phyloP scores from a whole-genome alignment of 2,329 filamentous ascomycete genomes.

The Fusarium fracticaudum region DNA sequence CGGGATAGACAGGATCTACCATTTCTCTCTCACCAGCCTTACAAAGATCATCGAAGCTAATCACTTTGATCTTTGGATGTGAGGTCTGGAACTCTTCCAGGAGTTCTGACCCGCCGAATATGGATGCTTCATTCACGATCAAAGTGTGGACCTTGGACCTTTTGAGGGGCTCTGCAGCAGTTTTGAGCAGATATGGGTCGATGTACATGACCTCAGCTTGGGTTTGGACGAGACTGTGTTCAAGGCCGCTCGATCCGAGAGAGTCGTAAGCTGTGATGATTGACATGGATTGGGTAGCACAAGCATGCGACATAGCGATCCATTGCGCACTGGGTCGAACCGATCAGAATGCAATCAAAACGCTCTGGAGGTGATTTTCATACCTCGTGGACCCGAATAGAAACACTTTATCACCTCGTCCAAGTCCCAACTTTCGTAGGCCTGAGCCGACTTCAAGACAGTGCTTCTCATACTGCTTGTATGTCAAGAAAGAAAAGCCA shows the following conservation, averaged over 20 bases:
- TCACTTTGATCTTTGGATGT: slow-evolving; percentile 61
- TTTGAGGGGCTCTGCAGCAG: slow-evolving; percentile 64
- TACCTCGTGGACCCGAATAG: slow-evolving; percentile 84
- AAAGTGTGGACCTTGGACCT: slow-evolving; percentile 64
- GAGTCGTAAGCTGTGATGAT: slow-evolving; percentile 96
- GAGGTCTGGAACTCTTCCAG: slow-evolving; percentile 65
- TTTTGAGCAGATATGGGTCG: slow-evolving; percentile 79
- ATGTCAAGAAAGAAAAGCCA: slow-evolving; percentile 77
- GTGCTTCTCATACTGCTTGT: slow-evolving; percentile 79
- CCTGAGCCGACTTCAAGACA: slow-evolving; percentile 76
- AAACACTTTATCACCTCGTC: slow-evolving; percentile 73
- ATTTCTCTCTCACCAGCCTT: slow-evolving; percentile 71
- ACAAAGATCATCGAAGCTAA: slow-evolving; percentile 63
- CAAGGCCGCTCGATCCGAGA: slow-evolving; percentile 82
- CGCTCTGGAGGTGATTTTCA: not conserved
- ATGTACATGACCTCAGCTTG: slow-evolving; percentile 83
- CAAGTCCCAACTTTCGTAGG: slow-evolving; percentile 76
- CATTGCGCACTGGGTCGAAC: slow-evolving; percentile 72
- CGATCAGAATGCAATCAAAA: not conserved
- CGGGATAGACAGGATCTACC: slow-evolving; percentile 74
- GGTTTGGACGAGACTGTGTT: slow-evolving; percentile 88
- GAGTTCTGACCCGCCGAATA: slow-evolving; percentile 60
- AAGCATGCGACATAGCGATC: slow-evolving; percentile 81
- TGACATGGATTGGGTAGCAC: slow-evolving; percentile 85
- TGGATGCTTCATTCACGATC: slow-evolving; percentile 68